Evolutionary conservation across 495 filamentous ascomycete genomes (phyloP), one percentile per base, ranked within the genome.

Genomic region (Aspergillus incahuasiensis): DNA sequence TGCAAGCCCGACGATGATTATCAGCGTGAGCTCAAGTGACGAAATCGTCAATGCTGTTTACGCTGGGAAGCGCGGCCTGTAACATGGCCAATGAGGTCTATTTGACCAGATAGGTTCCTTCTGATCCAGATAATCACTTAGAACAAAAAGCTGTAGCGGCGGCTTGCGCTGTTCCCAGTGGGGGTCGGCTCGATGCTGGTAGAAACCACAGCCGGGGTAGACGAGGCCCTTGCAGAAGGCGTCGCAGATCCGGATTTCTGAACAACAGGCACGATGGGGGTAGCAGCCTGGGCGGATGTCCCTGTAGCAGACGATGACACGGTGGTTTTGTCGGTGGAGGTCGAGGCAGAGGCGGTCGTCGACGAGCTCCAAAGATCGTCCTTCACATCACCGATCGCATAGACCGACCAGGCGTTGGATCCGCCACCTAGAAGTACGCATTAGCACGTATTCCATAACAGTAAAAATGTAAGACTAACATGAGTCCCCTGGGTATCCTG

Each of bases 61-160:
- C n/a, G n/a, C n/a, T n/a, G n/a, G n/a, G n/a, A n/a, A 30, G 28
- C 28, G 28, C 28, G 28, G 28, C n/a, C n/a, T n/a, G n/a, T n/a
- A n/a, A n/a, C n/a, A n/a, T n/a, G n/a, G n/a, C n/a, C n/a, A n/a
- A n/a, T n/a, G n/a, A n/a, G n/a, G n/a, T n/a, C n/a, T n/a, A n/a
- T n/a, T n/a, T n/a, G n/a, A n/a, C n/a, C n/a, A n/a, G n/a, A n/a
- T n/a, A n/a, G n/a, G n/a, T n/a, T n/a, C n/a, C n/a, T n/a, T n/a
- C n/a, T n/a, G n/a, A n/a, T n/a, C n/a, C n/a, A n/a, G 12, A 35
- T 15, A 15, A 35, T 2, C 12, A 12, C 6, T 46, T 46, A 46
- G 43, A 46, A 53, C 13, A 56, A 11, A 21, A 58, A 48, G 13
- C 38, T 52, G 35, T 42, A 54, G 12, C 56, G 56, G 3, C 56